These are phyloP conservation scores for Trametes cubensis DNA, from an alignment of 768 basidiomycete species.

Conservation along the genomic window DNA sequence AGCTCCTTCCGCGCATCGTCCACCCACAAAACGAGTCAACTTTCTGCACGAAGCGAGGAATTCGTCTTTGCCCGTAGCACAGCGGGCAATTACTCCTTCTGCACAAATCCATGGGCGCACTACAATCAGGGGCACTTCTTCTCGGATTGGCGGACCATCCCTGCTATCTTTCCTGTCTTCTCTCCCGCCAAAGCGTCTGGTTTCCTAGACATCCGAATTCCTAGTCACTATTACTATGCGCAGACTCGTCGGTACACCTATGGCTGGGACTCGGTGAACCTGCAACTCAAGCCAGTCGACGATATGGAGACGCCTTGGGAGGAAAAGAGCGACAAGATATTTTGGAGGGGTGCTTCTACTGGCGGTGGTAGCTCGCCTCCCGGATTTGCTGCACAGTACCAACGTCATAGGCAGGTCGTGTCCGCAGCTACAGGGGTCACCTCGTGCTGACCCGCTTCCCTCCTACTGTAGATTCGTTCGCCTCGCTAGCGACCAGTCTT, in stretches of 20 bases:
- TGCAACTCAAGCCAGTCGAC: slow-evolving; percentile 75
- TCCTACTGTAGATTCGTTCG: slow-evolving; percentile 60
- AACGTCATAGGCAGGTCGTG: slow-evolving; percentile 71
- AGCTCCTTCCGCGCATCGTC: slow-evolving; percentile 66
- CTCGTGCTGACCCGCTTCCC: slow-evolving; percentile 5
- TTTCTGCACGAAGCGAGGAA: slow-evolving; percentile 44
- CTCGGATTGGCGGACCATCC: slow-evolving; percentile 92
- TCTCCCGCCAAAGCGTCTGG: slow-evolving; percentile 88
- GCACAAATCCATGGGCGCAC: slow-evolving; percentile 78
- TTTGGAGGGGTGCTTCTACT: slow-evolving; percentile 96
- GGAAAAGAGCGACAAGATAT: slow-evolving; percentile 81
- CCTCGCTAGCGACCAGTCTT: slow-evolving; percentile 65
- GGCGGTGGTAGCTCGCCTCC: slow-evolving; percentile 89
- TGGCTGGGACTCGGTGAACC: slow-evolving; percentile 81
- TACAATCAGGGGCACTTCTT: slow-evolving; percentile 95
- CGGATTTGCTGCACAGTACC: slow-evolving; percentile 81
- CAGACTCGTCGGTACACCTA: slow-evolving; percentile 84
- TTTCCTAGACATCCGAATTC: slow-evolving; percentile 89
- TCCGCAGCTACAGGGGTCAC: background rate
- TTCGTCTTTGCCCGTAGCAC: slow-evolving; percentile 66
- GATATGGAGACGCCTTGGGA: slow-evolving; percentile 89
- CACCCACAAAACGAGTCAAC: slow-evolving; percentile 34
- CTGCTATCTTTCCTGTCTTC: slow-evolving; percentile 89
- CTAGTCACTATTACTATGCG: slow-evolving; percentile 95
- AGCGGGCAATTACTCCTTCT: slow-evolving; percentile 77